Base-by-base conservation (phyloP, 2,329 filamentous ascomycete genomes). In the Hypoxylon sp. region DNA sequence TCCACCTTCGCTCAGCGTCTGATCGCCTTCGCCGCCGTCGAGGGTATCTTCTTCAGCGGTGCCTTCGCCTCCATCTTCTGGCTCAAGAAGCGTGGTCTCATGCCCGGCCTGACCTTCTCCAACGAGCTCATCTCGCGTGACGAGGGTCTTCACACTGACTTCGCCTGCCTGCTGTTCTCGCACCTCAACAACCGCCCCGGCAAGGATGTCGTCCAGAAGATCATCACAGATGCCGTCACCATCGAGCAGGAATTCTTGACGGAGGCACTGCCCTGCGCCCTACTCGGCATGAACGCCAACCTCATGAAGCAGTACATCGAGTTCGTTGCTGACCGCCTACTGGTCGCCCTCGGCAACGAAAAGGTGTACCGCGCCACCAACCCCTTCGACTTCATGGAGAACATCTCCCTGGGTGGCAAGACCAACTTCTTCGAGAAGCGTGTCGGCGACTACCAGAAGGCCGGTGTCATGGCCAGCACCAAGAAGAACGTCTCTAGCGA, bases 341-440 rank as follows among this genome's bases (percentile, higher is more conserved):
- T 99, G 37, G 86, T 98, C 66, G 91, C 96, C 33, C 92, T 99
- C 51, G 96, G 96, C 78, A 98, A 98, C 83, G 89, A 92, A 77
- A 98, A 98, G 88, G 87, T 92, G 77, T 99, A 97, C 90, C 93
- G 96, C 80, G 86, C 92, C 27, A 89, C 91, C 81, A 99, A 99
- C 86, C 96, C 96, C 80, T 99, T 99, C 81, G 96, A 99, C 88
- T 99, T 99, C 84, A 99, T 99, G 96, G 96, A 99, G 89, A 98
- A 97, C 85, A 99, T 99, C 83, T 98, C 96, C 22, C 89, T 99
- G 10, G 93, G 94, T 58, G 96, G 96, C 83, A 99, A 99, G 92
- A 99, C 96, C 81, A 99, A 99, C 90, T 99, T 99, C 90, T 99
- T 99, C 82, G 96, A 99, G 92, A 99, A 99, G 92, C 94, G 96